Conservation (phyloP, 345 rosid genomes). For the Eucalyptus erythrocorys region DNA sequence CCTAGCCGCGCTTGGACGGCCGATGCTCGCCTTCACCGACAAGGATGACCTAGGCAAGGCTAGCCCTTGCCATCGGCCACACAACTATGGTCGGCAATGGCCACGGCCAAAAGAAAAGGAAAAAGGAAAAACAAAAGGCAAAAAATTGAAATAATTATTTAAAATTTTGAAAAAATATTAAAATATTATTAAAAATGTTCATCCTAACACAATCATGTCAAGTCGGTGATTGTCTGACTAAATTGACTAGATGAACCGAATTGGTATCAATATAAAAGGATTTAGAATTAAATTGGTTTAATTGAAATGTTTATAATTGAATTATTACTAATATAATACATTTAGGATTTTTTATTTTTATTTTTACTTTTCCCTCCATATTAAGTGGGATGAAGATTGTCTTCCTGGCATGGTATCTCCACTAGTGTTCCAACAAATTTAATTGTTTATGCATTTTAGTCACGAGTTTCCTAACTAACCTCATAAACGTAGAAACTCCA, state of each 20-base stretch:
- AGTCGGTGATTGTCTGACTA: fast-evolving
- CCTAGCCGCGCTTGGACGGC: fast-evolving
- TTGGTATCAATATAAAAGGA: too few relatives aligned
- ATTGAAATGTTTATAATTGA: fast-evolving
- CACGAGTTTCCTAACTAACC: neutral
- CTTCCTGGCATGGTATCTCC: neutral
- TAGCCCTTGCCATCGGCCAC: too few relatives aligned
- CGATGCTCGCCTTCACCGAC: fast-evolving
- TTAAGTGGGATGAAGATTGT: neutral
- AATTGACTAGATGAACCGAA: fast-evolving
- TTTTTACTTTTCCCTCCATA: too few relatives aligned
- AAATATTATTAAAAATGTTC: too few relatives aligned
- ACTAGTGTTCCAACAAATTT: neutral
- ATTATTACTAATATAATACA: fast-evolving
- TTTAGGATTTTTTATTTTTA: too few relatives aligned
- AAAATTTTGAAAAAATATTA: too few relatives aligned
- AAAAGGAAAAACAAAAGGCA: too few relatives aligned
- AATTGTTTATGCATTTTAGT: neutral
- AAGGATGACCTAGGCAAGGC: too few relatives aligned
- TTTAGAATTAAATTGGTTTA: fast-evolving
- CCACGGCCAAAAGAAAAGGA: too few relatives aligned
- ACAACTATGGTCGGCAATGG: fast-evolving
- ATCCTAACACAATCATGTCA: too few relatives aligned
- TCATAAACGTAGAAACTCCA: neutral
- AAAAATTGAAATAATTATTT: too few relatives aligned